Percentiles rank a stretch among this genome's conserved stretches.
Conservation (phyloP, 1,139 yeast genomes). For the Yamadazyma buinensis region DNA sequence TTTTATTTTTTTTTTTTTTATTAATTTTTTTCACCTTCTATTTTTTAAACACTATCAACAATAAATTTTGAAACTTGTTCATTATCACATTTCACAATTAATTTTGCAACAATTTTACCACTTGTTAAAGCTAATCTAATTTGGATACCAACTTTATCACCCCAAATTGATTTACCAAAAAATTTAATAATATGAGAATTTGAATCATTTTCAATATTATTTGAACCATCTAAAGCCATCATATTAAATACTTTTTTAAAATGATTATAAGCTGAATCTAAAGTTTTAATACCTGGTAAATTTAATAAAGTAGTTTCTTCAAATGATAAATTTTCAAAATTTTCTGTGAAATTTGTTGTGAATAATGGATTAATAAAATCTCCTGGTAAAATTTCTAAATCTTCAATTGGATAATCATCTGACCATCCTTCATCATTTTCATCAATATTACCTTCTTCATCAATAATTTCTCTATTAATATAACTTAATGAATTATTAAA, state of each 20-base stretch:
- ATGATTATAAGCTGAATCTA: slow-evolving; percentile 37
- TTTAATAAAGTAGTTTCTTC: slow-evolving; percentile 34
- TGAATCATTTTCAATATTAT: slow-evolving; percentile 57
- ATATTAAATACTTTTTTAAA: slow-evolving; percentile 64
- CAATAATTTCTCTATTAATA: slow-evolving; percentile 76
- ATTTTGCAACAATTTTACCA: slow-evolving; percentile 72
- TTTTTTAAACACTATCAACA: slow-evolving; percentile 32
- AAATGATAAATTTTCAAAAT: slow-evolving; percentile 65
- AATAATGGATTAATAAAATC: slow-evolving; percentile 79
- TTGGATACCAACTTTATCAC: slow-evolving; percentile 65
- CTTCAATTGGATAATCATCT: slow-evolving; percentile 91
- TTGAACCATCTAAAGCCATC: slow-evolving; percentile 80
- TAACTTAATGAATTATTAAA: slow-evolving; percentile 72
- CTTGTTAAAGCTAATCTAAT: slow-evolving; percentile 72
- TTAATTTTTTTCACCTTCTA: too few species aligned
- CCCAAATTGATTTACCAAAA: slow-evolving; percentile 77
- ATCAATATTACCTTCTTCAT: slow-evolving; percentile 65
- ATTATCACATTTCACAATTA: slow-evolving; percentile 65
- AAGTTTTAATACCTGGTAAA: slow-evolving; percentile 30
- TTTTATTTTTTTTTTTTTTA: too few species aligned
- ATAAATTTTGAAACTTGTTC: slow-evolving; percentile 45
- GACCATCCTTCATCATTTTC: slow-evolving; percentile 82
- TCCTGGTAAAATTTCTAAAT: slow-evolving; percentile 71
- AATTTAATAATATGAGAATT: slow-evolving; percentile 72
- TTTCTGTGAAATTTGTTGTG: slow-evolving; percentile 69